Evolutionary conservation across 208 protist species (phyloP), one percentile per base, ranked within the genome.

Genomic region (Leptomonas seymouri): DNA sequence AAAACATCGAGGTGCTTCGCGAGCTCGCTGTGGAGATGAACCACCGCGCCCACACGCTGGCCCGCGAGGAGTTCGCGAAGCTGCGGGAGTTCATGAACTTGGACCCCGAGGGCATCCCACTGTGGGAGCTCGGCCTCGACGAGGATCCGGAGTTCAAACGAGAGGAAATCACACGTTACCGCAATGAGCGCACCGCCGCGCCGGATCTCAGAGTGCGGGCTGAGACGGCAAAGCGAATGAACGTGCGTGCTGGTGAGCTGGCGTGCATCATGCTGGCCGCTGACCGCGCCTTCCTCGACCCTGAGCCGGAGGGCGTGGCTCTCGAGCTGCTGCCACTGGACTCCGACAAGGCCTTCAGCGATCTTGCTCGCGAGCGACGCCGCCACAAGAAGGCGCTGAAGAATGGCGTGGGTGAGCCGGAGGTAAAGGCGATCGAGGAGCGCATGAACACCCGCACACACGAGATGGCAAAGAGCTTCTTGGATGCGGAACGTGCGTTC

Each of bases 121-220:
- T 95, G 36, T 64, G 59, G 34, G 81, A 91, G 66, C 61, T 95
- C 9, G 80, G 81, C 27, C 83, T 95, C 39, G 85, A 93, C 74
- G 82, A 86, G 64, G 90, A 95, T 54, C 82, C 78, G 2, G 78
- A 88, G 55, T 95, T 95, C 67, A 93, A 89, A 78, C 73, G 84
- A 44, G 79, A 81, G 7, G 90, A 95, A 55, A 87, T 91, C 15
- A 61, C 68, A 9, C 83, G 80, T 8, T 95, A 93, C 81, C 79
- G 73, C 62, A 78, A 81, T 60, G 65, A 70, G 21, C 72, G 75
- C 18, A 64, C 44, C 39, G 65, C 31, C 12, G 25, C 62, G 25
- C 77, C 80, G 0, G 56, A 77, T 41, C 31, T 36, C 4, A 46
- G 28, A 11, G 48, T 69, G 15, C 59, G 81, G 16, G 51, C 51